Evolutionary conservation across 2,329 filamentous ascomycete genomes (phyloP).

Genomic region (Fusarium citri): DNA sequence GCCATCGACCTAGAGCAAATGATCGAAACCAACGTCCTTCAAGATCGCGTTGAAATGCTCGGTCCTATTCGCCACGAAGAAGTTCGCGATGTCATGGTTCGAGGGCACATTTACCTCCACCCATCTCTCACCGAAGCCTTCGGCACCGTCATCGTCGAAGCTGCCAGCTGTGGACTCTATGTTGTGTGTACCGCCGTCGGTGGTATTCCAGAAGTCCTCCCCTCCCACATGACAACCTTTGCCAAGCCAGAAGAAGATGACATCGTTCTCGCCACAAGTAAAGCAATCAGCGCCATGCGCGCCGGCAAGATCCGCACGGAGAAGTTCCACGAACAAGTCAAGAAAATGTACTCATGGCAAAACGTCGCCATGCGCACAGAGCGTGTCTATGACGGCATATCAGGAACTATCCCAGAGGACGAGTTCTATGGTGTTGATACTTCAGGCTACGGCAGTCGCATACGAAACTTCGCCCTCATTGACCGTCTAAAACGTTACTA

Average conservation of each 20-base stretch:
- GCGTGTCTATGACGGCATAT: conserved; percentile 93
- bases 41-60: conserved; percentile 92
- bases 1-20: conserved; percentile 98
- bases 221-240: conserved; percentile 96
- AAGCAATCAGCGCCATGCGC: conserved; percentile 87
- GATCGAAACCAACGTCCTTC: conserved; percentile 93
- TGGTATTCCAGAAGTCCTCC: conserved; percentile 95
- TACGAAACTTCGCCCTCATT: conserved; percentile 91
- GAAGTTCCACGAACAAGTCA: conserved; percentile 95
- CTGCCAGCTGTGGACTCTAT: conserved; percentile 93
- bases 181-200: conserved; percentile 97
- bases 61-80: conserved; percentile 95
- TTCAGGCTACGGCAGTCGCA: conserved; percentile 74
- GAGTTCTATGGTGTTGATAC: conserved; percentile 89
- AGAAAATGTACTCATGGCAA: conserved; percentile 98
- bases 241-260: conserved; percentile 97
- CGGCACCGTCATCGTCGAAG: conserved; percentile 97
- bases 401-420: conserved; percentile 83
- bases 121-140: conserved; percentile 97
- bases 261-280: conserved; percentile 87
- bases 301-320: conserved; percentile 91
- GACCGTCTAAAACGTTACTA: conserved; percentile 97
- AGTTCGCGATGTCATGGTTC: conserved; percentile 96
- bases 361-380: conserved; percentile 95
- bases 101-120: conserved; percentile 95